These are phyloP conservation scores for Volvox reticuliferus DNA, from an alignment of 139 green algal species.

Conservation along the genomic window DNA sequence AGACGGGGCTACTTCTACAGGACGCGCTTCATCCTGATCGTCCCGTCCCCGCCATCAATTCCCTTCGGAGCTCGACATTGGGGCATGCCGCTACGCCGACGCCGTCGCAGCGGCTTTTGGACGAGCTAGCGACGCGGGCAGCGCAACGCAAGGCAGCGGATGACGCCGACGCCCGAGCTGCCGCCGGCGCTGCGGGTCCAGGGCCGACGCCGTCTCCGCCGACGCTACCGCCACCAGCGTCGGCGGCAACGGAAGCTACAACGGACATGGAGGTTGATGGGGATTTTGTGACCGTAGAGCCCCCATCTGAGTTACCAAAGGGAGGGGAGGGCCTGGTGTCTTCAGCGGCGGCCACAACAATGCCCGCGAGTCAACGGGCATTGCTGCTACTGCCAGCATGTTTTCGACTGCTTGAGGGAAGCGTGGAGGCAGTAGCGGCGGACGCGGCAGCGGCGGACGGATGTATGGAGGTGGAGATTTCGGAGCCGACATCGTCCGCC, in stretches of 20 bases:
- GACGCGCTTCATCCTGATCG: constrained; percentile 59
- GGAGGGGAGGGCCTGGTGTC: constrained; percentile 5
- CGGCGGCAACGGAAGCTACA: background rate
- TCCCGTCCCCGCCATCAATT: background rate
- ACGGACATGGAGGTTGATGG: constrained; percentile 29
- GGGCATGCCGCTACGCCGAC: constrained; percentile 11
- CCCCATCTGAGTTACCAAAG: background rate
- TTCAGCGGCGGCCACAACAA: constrained; percentile 14
- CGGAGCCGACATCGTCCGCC: background rate
- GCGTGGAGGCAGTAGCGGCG: constrained; percentile 62
- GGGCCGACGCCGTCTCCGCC: background rate
- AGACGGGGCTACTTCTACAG: constrained; percentile 67
- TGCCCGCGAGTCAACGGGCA: constrained; percentile 57
- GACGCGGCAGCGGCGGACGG: constrained; percentile 52
- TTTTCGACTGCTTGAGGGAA: constrained; percentile 66
- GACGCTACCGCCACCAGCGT: background rate
- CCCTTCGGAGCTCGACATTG: background rate
- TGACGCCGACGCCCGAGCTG: constrained; percentile 16
- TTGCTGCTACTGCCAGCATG: constrained; percentile 61
- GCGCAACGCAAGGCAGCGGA: background rate
- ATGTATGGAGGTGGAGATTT: background rate
- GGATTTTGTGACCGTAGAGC: background rate
- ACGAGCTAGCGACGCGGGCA: constrained; percentile 7
- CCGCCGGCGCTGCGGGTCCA: constrained; percentile 6
- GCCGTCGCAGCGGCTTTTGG: constrained; percentile 3